Evolutionary conservation across 2,329 filamentous ascomycete species (phyloP).

Genomic region (Fusarium sp.): DNA sequence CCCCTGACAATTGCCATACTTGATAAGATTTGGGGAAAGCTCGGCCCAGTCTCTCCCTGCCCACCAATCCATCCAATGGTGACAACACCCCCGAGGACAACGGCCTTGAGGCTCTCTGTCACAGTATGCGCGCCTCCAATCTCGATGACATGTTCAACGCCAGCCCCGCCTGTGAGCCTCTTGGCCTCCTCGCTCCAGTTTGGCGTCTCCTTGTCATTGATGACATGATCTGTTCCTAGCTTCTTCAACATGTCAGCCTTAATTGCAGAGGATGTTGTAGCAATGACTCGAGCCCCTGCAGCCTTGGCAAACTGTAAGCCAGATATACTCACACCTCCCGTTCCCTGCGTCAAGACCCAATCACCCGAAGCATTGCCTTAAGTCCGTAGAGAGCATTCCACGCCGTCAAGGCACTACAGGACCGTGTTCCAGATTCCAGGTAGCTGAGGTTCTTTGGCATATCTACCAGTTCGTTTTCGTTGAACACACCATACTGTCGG

Average conservation of each 20-base stretch:
- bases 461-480: neutral
- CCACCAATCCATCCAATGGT: neutral
- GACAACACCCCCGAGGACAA: neutral
- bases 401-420: neutral
- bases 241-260: neutral
- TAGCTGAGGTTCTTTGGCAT: neutral
- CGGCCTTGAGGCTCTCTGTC: neutral
- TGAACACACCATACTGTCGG: neutral
- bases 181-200: neutral
- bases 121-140: neutral
- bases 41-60: neutral
- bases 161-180: neutral
- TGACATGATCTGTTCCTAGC: neutral
- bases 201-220: neutral
- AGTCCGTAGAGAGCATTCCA: neutral
- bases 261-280: neutral
- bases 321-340: neutral
- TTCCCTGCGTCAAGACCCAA: neutral
- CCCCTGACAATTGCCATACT: neutral
- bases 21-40: neutral
- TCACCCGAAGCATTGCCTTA: neutral
- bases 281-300: neutral
- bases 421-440: neutral
- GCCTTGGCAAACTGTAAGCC: neutral
- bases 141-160: constrained; percentile 1